Conservation (phyloP, 2,329 filamentous ascomycete species). For the Fusarium nelsonii region DNA sequence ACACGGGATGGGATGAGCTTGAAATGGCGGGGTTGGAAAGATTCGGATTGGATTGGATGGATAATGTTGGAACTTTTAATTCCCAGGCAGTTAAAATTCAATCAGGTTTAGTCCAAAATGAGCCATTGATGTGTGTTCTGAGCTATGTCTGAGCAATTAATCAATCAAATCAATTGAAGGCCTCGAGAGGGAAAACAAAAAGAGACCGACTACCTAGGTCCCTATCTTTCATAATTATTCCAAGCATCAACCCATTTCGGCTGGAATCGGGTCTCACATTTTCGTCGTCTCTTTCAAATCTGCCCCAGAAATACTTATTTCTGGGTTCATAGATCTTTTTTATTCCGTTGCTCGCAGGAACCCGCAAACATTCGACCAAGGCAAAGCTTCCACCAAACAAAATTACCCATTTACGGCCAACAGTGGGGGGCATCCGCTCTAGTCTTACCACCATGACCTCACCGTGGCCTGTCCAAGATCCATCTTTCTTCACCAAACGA, state of each 20-base stretch:
- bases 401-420: slow-evolving; percentile 22
- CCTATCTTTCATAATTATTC: not conserved
- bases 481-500: not conserved
- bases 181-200: not conserved
- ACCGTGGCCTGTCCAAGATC: slow-evolving; percentile 33
- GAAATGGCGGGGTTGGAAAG: slow-evolving; percentile 39
- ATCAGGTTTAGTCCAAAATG: slow-evolving; percentile 3
- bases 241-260: slow-evolving; percentile 33
- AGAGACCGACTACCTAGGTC: not conserved
- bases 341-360: not conserved
- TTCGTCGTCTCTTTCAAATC: not conserved
- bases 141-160: slow-evolving; percentile 2
- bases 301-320: slow-evolving; percentile 14
- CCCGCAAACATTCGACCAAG: slow-evolving; percentile 38
- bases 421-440: slow-evolving; percentile 25
- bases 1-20: slow-evolving; percentile 34
- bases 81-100: not conserved
- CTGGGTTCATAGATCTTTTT: not conserved
- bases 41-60: slow-evolving; percentile 23
- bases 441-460: slow-evolving; percentile 47
- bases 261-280: slow-evolving; percentile 33
- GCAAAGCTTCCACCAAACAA: slow-evolving; percentile 26
- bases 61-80: not conserved
- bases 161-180: not conserved
- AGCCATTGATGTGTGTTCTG: slow-evolving; percentile 12